phyloP scores from a whole-genome alignment of 129 eudicot species.

The Lactuca saligna region DNA sequence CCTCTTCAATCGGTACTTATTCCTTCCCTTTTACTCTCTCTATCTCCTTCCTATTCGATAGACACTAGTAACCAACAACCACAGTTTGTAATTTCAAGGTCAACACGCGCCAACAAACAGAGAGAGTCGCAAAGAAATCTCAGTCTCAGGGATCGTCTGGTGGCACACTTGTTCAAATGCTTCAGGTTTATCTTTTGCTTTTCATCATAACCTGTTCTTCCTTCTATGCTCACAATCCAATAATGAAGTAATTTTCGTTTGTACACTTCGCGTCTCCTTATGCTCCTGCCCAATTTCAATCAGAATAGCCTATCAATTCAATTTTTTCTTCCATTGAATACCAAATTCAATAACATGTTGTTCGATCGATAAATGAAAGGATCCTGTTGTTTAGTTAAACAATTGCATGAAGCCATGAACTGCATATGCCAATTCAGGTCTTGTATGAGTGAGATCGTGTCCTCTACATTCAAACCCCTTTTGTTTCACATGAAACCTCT shows the following conservation, averaged over 20 bases:
- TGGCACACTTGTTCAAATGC: constrained; percentile 71
- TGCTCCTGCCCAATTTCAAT: not conserved
- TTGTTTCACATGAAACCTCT: too few species aligned
- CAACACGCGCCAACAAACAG: constrained; percentile 95
- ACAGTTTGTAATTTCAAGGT: constrained; percentile 39
- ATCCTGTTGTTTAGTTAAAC: too few species aligned
- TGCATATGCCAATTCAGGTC: too few species aligned
- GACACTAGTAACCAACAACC: not conserved
- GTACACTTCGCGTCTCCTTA: not conserved
- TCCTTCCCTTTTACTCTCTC: not conserved
- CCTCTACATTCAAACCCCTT: too few species aligned
- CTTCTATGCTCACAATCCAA: not conserved
- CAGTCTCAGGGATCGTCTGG: constrained; percentile 30
- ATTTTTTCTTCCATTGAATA: too few species aligned
- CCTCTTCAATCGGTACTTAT: constrained; percentile 86
- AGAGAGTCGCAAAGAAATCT: constrained; percentile 66
- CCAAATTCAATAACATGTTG: too few species aligned
- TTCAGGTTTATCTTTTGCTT: constrained; percentile 47
- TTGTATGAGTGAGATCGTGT: too few species aligned
- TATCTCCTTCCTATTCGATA: not conserved
- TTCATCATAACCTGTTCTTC: not conserved
- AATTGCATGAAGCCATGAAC: too few species aligned
- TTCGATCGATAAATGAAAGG: too few species aligned
- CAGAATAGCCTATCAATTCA: not conserved
- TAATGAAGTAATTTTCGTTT: not conserved